phyloP scores from a whole-genome alignment of 345 rosid genomes.

The Syzygium aqueum region DNA sequence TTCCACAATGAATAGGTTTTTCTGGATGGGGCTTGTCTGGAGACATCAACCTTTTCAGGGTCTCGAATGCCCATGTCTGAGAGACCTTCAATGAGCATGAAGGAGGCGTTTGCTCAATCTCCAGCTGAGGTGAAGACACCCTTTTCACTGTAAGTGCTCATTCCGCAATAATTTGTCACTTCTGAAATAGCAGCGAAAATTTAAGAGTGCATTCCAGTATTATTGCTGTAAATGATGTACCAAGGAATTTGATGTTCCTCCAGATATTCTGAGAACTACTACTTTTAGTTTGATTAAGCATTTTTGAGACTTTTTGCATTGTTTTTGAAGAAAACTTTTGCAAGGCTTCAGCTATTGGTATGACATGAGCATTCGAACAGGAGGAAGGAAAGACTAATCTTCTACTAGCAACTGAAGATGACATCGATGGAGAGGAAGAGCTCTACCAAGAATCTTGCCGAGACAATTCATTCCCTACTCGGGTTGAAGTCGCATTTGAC shows the following conservation, averaged over 20 bases:
- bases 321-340: background rate
- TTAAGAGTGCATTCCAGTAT: background rate
- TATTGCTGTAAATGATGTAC: background rate
- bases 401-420: background rate
- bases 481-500: slow-evolving; percentile 51
- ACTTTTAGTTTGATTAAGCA: background rate
- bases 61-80: background rate
- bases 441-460: slow-evolving; percentile 28
- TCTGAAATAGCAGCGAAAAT: background rate
- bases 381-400: background rate
- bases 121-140: background rate
- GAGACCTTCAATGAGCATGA: background rate
- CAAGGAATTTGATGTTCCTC: background rate
- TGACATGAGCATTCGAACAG: background rate
- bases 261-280: background rate
- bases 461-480: slow-evolving; percentile 57
- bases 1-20: background rate
- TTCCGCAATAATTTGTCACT: background rate
- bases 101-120: background rate
- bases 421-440: slow-evolving; percentile 16
- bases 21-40: background rate
- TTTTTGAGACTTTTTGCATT: background rate
- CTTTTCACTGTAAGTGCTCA: background rate
- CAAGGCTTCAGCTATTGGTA: background rate
- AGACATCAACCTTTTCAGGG: background rate